Base-by-base conservation (phyloP, 495 filamentous ascomycete species). In the Aspergillus biplanus region DNA sequence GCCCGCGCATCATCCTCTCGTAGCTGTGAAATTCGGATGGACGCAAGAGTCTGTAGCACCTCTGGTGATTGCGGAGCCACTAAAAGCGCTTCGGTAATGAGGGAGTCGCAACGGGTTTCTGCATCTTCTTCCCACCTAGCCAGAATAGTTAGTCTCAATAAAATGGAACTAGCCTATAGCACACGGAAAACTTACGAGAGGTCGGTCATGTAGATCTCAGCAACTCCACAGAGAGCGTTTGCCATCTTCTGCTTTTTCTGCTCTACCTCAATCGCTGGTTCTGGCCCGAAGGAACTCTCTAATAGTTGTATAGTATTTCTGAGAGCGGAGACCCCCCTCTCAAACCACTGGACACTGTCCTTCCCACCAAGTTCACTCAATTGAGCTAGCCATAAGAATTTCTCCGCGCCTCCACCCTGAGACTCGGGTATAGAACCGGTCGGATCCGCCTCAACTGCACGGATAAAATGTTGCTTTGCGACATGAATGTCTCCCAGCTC, bases 161-260 rank as follows among this genome's bases (percentile, higher is more conserved):
- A 37, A 62, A 52, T 21, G 6, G 11, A 33, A 6, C 52, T 21
- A 33, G 39, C 4, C 48, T 18, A 21, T 59, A 27, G 59, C 9
- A 46, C 27, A 33, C 15, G 27, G 32, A 35, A 8, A 50, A 78
- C 77, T 68, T 69, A 82, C 75, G 85, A 90, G 64, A 99, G 83
- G 79, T 99, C 96, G 33, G 93, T 98, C 96, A 99, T 99, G 73
- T 97, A 98, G 35, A 97, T 90, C 74, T 99, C 96, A 0, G 90
- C 86, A 58, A 97, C 87, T 3, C 89, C 90, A 75, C 96, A 98
- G 33, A 99, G 82, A 5, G 93, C 92, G 64, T 88, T 90, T 1
- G 91, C 90, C 42, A 98, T 77, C 71, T 94, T 92, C 53, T 75
- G 79, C 69, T 87, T 87, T 78, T 93, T 91, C 69, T 95, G 90